Percentiles rank a stretch among this genome's conserved stretches.
Evolutionary conservation across 1,284 basidiomycete genomes (phyloP).

Genomic region (Omphalotus olearius): DNA sequence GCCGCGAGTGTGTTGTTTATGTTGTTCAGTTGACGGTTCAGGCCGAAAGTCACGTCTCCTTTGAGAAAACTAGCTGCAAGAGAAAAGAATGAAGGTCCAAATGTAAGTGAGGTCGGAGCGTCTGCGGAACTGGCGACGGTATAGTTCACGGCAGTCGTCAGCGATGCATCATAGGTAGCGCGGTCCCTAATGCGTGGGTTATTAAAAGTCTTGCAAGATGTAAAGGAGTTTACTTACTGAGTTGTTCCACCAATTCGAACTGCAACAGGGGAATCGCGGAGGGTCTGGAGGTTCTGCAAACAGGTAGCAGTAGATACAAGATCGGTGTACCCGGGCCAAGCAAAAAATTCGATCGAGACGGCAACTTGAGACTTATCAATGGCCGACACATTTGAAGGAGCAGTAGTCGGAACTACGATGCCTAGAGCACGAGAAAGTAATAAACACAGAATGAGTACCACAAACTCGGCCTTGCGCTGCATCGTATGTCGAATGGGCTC

Average conservation of each 20-base stretch:
- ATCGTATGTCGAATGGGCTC: no score
- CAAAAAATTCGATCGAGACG: slow-evolving; percentile 38
- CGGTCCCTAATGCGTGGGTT: slow-evolving; percentile 27
- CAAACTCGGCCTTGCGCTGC: no score
- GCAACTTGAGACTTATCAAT: slow-evolving; percentile 33
- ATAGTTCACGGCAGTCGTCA: slow-evolving; percentile 33
- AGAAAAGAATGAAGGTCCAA: slow-evolving; percentile 36
- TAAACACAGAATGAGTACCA: not conserved
- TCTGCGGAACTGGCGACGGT: slow-evolving; percentile 34
- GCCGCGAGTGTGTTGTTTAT: slow-evolving; percentile 32
- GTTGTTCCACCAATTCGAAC: slow-evolving; percentile 41
- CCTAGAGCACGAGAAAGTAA: slow-evolving; percentile 1
- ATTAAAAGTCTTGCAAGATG: not conserved
- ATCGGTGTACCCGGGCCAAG: slow-evolving; percentile 35
- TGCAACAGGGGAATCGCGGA: slow-evolving; percentile 33
- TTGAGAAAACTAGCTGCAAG: slow-evolving; percentile 28
- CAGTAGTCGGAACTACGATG: slow-evolving; percentile 25
- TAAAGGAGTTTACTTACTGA: slow-evolving; percentile 26
- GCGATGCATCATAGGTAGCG: slow-evolving; percentile 32
- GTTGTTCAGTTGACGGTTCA: slow-evolving; percentile 38
- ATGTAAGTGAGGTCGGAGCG: slow-evolving; percentile 35
- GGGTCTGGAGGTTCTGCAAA: slow-evolving; percentile 29
- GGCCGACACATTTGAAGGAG: slow-evolving; percentile 25
- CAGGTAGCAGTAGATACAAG: slow-evolving; percentile 33
- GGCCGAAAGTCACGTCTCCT: slow-evolving; percentile 35